Conservation (phyloP, 2,329 filamentous ascomycete genomes). For the Tothia fuscella region DNA sequence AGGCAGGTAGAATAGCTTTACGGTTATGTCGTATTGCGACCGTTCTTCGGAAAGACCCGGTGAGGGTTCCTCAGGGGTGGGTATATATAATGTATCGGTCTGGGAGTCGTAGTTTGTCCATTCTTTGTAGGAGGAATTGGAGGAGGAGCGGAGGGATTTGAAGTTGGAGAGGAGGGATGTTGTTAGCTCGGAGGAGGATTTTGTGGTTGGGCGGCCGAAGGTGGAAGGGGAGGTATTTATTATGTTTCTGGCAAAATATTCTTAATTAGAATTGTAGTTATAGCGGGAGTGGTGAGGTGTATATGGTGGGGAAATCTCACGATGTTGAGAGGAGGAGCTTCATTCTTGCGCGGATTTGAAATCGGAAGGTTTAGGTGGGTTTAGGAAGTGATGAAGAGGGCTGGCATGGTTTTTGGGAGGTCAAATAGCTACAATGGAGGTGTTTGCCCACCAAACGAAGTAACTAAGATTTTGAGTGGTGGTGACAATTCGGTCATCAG, state of each 20-base stretch:
- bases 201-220: constrained; percentile 65
- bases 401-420: no score
- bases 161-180: constrained; percentile 82
- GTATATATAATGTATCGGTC: constrained; percentile 54
- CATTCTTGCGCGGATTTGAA: no score
- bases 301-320: constrained; percentile 40
- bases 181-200: constrained; percentile 87
- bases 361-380: no score
- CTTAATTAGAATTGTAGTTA: constrained; percentile 13
- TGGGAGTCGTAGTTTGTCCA: constrained; percentile 29
- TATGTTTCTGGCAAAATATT: constrained; percentile 50
- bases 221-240: constrained; percentile 75
- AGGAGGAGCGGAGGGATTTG: constrained; percentile 39
- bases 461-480: no score
- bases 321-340: constrained; percentile 78
- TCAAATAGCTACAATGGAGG: no score
- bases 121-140: constrained; percentile 9
- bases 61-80: constrained; percentile 59
- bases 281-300: neutral
- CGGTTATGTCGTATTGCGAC: constrained; percentile 81
- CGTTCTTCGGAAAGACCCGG: constrained; percentile 69
- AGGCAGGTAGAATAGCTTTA: constrained; percentile 88
- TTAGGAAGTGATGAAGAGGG: no score
- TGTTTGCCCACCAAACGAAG: no score
- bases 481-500: no score